Evolutionary conservation across 164 flowering plant genomes (phyloP), one percentile per base, ranked within the genome.

Genomic region (Litsea cubeba): DNA sequence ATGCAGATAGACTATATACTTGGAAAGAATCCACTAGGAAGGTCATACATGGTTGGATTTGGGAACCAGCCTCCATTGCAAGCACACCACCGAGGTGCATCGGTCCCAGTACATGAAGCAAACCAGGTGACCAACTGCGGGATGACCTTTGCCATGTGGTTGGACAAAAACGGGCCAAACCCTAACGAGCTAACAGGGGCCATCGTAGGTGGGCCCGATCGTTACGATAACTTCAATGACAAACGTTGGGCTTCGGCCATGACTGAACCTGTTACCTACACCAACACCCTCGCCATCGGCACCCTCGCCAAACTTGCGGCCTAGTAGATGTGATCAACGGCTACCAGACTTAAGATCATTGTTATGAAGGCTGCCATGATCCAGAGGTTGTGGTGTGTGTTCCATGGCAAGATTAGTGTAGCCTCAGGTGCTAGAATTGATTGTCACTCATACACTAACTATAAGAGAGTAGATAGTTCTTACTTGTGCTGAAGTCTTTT

Each of bases 21-120:
- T 6, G 97, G 95, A 57, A 82, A 81, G 54, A 91, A 92, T 77
- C 95, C 91, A 18, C 70, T 78, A 87, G 85, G 84, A 49, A 87
- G 87, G 88, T 89, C 97, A 75, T 92, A 92, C 79, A 88, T 92
- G 94, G 91, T 88, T 51, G 97, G 95, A 10, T 88, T 80, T 76
- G 95, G 92, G 1, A 71, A 20, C 81, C 87, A 85, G 40, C 87
- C 70, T 71, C 95, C 97, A 2, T 62, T 24, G 40, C 86, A 81
- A 57, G 11, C 87, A 62, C 97, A 92, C 85, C 97, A 91, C 50
- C 84, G 97, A 78, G 95, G 86, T n/a, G 76, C 94, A 23, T 92
- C 97, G 28, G 77, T 90, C 12, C 91, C 93, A 6, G 88, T 94
- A 3, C 81, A 86, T 22, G 30, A 51, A 11, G 62, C 26, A n/a